Conservation (phyloP, 768 basidiomycete genomes). For the Amylocystis lapponica region DNA sequence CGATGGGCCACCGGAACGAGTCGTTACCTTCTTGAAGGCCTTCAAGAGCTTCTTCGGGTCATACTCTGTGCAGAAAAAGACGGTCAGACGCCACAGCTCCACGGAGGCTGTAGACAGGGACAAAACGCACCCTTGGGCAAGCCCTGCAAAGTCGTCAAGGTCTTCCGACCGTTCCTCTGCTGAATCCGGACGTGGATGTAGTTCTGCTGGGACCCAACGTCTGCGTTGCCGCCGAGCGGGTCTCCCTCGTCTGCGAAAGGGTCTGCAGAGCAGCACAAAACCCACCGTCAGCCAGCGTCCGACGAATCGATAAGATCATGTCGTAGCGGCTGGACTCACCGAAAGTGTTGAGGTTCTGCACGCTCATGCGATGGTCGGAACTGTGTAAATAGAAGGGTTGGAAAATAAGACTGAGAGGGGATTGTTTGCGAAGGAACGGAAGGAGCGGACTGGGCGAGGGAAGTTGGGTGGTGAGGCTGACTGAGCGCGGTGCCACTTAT, state of each 20-base stretch:
- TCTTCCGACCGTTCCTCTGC: constrained; percentile 98
- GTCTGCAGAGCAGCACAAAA: constrained; percentile 43
- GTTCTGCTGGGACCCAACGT: constrained; percentile 77
- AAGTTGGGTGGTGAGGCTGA: constrained; percentile 4
- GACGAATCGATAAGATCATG: constrained; percentile 14
- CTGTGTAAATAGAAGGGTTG: constrained; percentile 24
- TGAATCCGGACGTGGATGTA: constrained; percentile 97
- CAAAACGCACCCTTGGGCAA: constrained; percentile 75
- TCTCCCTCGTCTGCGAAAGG: constrained; percentile 95
- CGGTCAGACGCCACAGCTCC: too few species aligned
- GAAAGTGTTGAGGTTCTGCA: constrained; percentile 83
- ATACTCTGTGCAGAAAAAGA: constrained; percentile 58
- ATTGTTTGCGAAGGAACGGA: constrained; percentile 24
- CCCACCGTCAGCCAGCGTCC: constrained; percentile 6
- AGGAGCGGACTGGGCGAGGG: constrained; percentile 15
- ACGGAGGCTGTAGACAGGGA: constrained; percentile 4
- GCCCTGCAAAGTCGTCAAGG: constrained; percentile 95
- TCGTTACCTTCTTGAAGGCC: constrained; percentile 90
- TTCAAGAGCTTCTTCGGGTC: constrained; percentile 97
- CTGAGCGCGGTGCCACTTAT: too few species aligned
- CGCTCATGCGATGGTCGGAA: constrained; percentile 76
- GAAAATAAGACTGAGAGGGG: constrained; percentile 41
- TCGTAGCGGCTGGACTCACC: constrained; percentile 43
- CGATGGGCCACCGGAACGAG: not conserved
- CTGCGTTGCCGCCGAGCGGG: constrained; percentile 63